phyloP scores from a whole-genome alignment of 1,139 yeast genomes.

The Taphrina pruni region DNA sequence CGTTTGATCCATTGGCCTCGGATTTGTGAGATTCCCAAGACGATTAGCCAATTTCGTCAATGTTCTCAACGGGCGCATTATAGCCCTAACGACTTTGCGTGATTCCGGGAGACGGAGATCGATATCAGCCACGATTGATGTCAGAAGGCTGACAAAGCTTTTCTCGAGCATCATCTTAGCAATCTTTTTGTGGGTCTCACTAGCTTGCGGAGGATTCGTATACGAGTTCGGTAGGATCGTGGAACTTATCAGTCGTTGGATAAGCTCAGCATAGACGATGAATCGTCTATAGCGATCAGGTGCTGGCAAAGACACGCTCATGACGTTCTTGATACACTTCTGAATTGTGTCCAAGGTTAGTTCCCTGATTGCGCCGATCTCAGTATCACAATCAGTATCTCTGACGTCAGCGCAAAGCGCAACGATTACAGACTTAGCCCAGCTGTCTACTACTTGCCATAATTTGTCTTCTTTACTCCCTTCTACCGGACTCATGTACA shows the following conservation, averaged over 20 bases:
- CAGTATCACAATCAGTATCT: constrained; percentile 57
- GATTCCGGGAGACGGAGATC: constrained; percentile 76
- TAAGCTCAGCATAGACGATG: constrained; percentile 63
- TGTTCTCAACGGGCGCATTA: constrained; percentile 66
- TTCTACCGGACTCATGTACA: constrained; percentile 47
- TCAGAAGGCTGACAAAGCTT: constrained; percentile 64
- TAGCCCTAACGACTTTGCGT: constrained; percentile 62
- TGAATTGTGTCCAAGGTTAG: constrained; percentile 74
- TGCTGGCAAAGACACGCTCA: constrained; percentile 51
- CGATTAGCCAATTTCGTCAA: constrained; percentile 60
- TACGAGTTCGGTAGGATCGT: neutral
- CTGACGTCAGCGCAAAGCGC: constrained; percentile 64
- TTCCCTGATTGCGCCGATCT: constrained; percentile 75
- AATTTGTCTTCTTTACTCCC: constrained; percentile 43
- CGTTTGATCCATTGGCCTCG: constrained; percentile 49
- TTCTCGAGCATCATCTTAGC: constrained; percentile 71
- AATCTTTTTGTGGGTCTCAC: constrained; percentile 11
- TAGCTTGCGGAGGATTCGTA: neutral
- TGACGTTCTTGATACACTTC: constrained; percentile 63
- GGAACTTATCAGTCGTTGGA: constrained; percentile 21
- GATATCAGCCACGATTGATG: constrained; percentile 64
- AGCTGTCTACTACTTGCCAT: constrained; percentile 69
- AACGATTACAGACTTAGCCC: constrained; percentile 49
- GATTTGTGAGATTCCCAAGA: constrained; percentile 56
- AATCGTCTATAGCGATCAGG: constrained; percentile 61